These are phyloP conservation scores for Bullera alba DNA, from an alignment of 768 basidiomycete species.

Conservation along the genomic window DNA sequence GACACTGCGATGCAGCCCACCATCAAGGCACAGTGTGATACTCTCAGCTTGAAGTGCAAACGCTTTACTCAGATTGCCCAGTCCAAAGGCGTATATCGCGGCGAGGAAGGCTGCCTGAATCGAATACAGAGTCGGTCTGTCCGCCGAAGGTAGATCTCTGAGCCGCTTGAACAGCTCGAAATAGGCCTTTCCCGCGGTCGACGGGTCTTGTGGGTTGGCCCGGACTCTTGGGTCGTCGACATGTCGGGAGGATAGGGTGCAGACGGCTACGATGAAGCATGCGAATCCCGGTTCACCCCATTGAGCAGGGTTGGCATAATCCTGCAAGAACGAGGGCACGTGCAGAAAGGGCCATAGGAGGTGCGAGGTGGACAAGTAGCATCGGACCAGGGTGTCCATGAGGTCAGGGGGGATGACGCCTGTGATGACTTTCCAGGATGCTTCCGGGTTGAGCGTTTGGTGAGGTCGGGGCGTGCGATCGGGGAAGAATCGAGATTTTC, in stretches of 20 bases:
- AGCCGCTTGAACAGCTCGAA: slow-evolving; percentile 81
- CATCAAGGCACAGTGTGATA: slow-evolving; percentile 78
- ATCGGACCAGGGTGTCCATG: slow-evolving; percentile 73
- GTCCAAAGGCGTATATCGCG: slow-evolving; percentile 85
- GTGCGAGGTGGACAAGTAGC: slow-evolving; percentile 73
- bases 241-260: slow-evolving; percentile 83
- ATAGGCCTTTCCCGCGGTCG: slow-evolving; percentile 85
- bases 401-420: slow-evolving; percentile 78
- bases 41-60: slow-evolving; percentile 80
- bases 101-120: slow-evolving; percentile 85
- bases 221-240: slow-evolving; percentile 87
- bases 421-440: slow-evolving; percentile 78
- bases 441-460: slow-evolving; percentile 73
- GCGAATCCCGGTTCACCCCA: slow-evolving; percentile 95
- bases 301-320: slow-evolving; percentile 88
- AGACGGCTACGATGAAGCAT: slow-evolving; percentile 85
- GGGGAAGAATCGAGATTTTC: slow-evolving; percentile 56
- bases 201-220: slow-evolving; percentile 69
- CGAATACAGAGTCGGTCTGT: slow-evolving; percentile 82
- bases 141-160: slow-evolving; percentile 79
- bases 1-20: slow-evolving; percentile 77
- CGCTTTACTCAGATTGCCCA: slow-evolving; percentile 79
- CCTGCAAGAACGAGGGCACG: slow-evolving; percentile 77
- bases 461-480: slow-evolving; percentile 66
- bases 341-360: slow-evolving; percentile 88